phyloP scores from a whole-genome alignment of 345 rosid species.

The Eucalyptus polyanthemos region DNA sequence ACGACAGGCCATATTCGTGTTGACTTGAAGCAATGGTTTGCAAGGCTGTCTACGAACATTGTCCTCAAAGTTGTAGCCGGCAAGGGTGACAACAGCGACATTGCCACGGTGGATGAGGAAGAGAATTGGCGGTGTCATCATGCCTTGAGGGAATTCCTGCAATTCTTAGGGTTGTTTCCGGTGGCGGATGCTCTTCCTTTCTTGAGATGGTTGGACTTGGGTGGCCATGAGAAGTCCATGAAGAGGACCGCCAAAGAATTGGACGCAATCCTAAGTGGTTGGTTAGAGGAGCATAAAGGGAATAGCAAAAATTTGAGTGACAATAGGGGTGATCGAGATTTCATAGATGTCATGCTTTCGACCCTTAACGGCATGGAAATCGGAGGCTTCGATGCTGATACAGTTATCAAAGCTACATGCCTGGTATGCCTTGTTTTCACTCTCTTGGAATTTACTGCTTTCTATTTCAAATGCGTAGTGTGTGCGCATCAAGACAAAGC shows the following conservation, averaged over 20 bases:
- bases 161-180: not conserved
- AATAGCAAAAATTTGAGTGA: not conserved
- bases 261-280: not conserved
- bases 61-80: too few species aligned
- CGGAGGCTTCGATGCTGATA: not conserved
- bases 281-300: conserved; percentile 6
- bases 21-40: too few species aligned
- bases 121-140: too few species aligned
- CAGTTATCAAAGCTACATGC: not conserved
- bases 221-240: conserved; percentile 11
- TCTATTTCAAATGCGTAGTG: too few species aligned
- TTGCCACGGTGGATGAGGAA: too few species aligned
- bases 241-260: not conserved
- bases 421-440: not conserved
- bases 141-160: not conserved
- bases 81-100: too few species aligned
- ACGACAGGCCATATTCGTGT: too few species aligned
- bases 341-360: conserved; percentile 1
- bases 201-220: conserved; percentile 11
- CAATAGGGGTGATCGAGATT: not conserved
- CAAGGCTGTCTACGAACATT: too few species aligned
- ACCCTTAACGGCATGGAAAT: not conserved
- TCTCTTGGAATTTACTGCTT: not conserved
- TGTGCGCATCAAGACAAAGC: too few species aligned
- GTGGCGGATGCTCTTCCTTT: conserved; percentile 6